Evolutionary conservation across 2,329 filamentous ascomycete genomes (phyloP), one percentile per base, ranked within the genome.

Genomic region (Pochonia chlamydosporia): DNA sequence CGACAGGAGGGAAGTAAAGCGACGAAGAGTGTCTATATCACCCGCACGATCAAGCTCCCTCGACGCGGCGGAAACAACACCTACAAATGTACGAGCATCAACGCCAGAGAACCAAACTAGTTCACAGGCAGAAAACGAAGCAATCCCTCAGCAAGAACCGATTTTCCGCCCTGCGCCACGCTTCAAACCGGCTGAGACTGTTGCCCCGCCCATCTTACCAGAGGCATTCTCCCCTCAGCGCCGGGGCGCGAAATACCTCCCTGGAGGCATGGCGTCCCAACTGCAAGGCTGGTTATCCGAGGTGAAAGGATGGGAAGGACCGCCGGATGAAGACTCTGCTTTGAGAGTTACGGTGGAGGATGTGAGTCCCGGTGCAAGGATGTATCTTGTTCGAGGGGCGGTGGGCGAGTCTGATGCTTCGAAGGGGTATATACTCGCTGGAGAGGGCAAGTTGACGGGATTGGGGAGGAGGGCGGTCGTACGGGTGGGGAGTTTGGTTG

Each of bases 241-340:
- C 1, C 58, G 65, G 31, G 65, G 66, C 14, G 58, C 51, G 11
- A 63, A 56, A 45, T 72, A 69, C 25, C 20, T 69, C 1, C 43
- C 63, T 4, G 61, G 63, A 16, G 69, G 69, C 0, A 54, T 71
- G 20, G 69, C 69, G 1, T 63, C 67, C 2, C 60, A 62, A 39
- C 56, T 72, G 6, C 69, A 72, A 49, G 62, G 63, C 13, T 69
- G 67, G 65, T 56, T 72, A 9, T 68, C 69, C 0, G 66, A 71
- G 20, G 59, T 70, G 21, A 68, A 64, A 49, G 63, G 63, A 10
- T 63, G 60, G 62, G 59, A 63, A 14, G n/a, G 37, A 50, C 10
- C 41, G 49, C 6, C 46, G 49, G 16, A 26, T 49, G 5, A 35
- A 45, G 5, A 44, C 46, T 9, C 43, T 54, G 5, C 52, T 47